phyloP scores from a whole-genome alignment of 2,329 filamentous ascomycete species.

The Raffaelea ambrosiae region DNA sequence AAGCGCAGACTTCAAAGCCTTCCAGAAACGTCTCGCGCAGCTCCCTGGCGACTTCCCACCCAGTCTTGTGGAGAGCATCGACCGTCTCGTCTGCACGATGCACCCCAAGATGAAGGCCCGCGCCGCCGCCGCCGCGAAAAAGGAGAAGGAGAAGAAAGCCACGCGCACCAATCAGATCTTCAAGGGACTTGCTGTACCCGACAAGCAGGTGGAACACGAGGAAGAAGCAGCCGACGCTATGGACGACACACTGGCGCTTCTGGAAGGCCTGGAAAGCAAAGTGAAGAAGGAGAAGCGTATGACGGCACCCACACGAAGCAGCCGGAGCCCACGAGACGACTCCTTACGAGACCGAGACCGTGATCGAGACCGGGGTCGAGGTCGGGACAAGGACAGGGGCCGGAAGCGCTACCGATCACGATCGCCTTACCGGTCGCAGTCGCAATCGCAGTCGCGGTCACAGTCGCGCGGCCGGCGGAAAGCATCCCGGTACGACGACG shows the following conservation, averaged over 20 bases:
- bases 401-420: slow-evolving; percentile 32
- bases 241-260: slow-evolving; percentile 83
- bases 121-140: slow-evolving; percentile 25
- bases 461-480: slow-evolving; percentile 31
- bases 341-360: slow-evolving; percentile 7
- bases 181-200: slow-evolving; percentile 78
- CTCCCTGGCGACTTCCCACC: slow-evolving; percentile 78
- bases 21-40: slow-evolving; percentile 63
- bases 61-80: slow-evolving; percentile 84
- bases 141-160: slow-evolving; percentile 25
- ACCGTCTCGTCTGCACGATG: slow-evolving; percentile 79
- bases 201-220: slow-evolving; percentile 46
- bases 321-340: slow-evolving; percentile 9
- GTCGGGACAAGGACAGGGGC: slow-evolving; percentile 15
- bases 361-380: slow-evolving; percentile 42
- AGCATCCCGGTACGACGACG: slow-evolving; percentile 15
- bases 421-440: slow-evolving; percentile 27
- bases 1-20: slow-evolving; percentile 61
- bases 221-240: slow-evolving; percentile 51
- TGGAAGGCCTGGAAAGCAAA: slow-evolving; percentile 78
- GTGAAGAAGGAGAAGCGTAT: slow-evolving; percentile 25
- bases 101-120: slow-evolving; percentile 78
- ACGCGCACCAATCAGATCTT: slow-evolving; percentile 60
- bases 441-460: slow-evolving; percentile 28
- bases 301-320: slow-evolving; percentile 1